Conservation (phyloP, 768 basidiomycete genomes). For the Phaeotremella skinneri region DNA sequence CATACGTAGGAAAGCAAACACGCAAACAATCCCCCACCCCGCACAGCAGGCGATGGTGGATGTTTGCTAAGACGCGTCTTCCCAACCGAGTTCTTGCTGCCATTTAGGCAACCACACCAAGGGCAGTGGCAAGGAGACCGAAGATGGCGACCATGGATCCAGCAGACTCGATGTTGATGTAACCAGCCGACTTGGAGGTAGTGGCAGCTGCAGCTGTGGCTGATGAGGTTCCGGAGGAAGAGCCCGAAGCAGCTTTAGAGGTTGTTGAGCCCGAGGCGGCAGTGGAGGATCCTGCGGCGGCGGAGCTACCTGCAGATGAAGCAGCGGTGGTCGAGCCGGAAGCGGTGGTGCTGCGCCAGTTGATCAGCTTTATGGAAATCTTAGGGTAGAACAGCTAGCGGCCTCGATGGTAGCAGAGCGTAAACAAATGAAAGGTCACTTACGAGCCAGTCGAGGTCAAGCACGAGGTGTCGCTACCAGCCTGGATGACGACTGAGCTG, state of each 20-base stretch:
- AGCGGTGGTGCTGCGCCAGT: not conserved
- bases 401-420: not conserved
- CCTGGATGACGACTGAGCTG: conserved; percentile 34
- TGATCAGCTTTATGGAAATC: not conserved
- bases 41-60: too few relatives aligned
- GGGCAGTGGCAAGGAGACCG: conserved; percentile 2
- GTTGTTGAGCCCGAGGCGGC: conserved; percentile 19
- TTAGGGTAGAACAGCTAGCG: not conserved
- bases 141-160: not conserved
- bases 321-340: conserved; percentile 5
- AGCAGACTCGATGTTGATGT: not conserved
- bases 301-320: conserved; percentile 14
- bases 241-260: conserved; percentile 15
- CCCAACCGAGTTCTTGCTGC: too few relatives aligned
- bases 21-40: too few relatives aligned
- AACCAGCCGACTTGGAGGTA: conserved; percentile 2
- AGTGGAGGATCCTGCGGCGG: conserved; percentile 13
- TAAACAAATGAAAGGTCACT: not conserved
- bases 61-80: too few relatives aligned
- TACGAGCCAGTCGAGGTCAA: conserved; percentile 14
- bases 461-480: conserved; percentile 40
- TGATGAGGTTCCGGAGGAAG: conserved; percentile 5
- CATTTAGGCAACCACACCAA: conserved; percentile 2
- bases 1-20: too few relatives aligned
- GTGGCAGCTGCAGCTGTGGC: conserved; percentile 1